phyloP scores from a whole-genome alignment of 352 stramenopile species.

The Achlya hypogyna region DNA sequence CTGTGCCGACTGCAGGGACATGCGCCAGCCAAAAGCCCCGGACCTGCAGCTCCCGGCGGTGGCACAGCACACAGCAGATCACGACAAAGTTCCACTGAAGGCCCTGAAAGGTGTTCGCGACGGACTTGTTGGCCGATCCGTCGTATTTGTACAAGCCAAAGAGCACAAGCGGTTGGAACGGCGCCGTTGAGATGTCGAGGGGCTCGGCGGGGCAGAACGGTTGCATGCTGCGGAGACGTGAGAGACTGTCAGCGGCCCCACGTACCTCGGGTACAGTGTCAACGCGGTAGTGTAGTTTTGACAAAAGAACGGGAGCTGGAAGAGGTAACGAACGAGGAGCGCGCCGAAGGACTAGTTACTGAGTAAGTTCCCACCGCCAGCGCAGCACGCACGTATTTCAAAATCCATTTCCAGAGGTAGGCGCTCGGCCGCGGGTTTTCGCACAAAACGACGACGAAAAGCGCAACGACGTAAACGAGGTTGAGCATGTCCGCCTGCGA shows the following conservation, averaged over 20 bases:
- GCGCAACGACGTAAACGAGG: constrained; percentile 57
- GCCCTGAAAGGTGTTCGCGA: constrained; percentile 49
- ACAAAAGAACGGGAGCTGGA: constrained; percentile 81
- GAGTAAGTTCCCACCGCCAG: background rate
- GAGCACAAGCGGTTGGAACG: constrained; percentile 71
- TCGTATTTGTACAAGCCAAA: constrained; percentile 84
- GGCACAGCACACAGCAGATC: constrained; percentile 66
- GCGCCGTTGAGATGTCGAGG: constrained; percentile 26
- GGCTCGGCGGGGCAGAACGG: constrained; percentile 47
- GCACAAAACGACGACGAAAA: constrained; percentile 60
- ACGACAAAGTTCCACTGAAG: constrained; percentile 83
- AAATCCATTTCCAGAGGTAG: constrained; percentile 52
- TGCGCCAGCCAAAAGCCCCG: constrained; percentile 52
- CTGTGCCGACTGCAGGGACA: background rate
- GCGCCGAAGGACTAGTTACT: constrained; percentile 34
- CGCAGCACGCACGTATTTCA: constrained; percentile 62
- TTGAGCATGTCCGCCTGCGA: constrained; percentile 68
- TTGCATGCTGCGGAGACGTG: no score
- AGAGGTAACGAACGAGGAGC: constrained; percentile 56
- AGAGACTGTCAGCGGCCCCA: background rate
- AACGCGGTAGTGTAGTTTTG: constrained; percentile 40
- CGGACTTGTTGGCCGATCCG: constrained; percentile 39
- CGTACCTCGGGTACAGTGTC: constrained; percentile 53
- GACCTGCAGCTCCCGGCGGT: constrained; percentile 65
- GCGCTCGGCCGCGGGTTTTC: constrained; percentile 66